phyloP scores from a whole-genome alignment of 2,329 filamentous ascomycete species.

The Talaromyces sp. region DNA sequence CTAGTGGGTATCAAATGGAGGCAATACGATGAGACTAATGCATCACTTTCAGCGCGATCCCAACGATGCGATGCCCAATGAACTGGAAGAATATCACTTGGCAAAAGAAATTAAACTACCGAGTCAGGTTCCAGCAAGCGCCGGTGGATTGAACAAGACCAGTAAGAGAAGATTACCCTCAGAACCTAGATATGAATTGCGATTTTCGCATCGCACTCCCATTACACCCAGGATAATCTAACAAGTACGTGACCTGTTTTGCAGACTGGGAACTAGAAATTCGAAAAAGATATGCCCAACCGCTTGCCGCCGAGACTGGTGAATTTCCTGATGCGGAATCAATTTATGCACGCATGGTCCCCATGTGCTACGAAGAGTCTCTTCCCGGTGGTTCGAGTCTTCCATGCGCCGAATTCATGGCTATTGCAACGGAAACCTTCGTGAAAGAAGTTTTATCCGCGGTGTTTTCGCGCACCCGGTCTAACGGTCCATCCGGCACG shows the following conservation, averaged over 20 bases:
- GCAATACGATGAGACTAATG: slow-evolving; percentile 12
- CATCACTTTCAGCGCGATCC: slow-evolving; percentile 38
- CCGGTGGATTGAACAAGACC: slow-evolving; percentile 76
- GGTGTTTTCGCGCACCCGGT: slow-evolving; percentile 57
- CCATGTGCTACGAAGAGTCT: slow-evolving; percentile 68
- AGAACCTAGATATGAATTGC: slow-evolving; percentile 5
- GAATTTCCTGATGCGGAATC: slow-evolving; percentile 64
- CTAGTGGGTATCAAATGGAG: neutral
- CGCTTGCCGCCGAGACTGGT: slow-evolving; percentile 62
- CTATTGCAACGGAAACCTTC: slow-evolving; percentile 63
- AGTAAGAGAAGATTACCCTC: slow-evolving; percentile 54
- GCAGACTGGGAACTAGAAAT: slow-evolving; percentile 67
- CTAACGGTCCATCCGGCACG: slow-evolving; percentile 64
- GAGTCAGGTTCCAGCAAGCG: slow-evolving; percentile 68
- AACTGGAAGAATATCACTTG: slow-evolving; percentile 48
- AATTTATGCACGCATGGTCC: slow-evolving; percentile 62
- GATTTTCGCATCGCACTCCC: slow-evolving; percentile 5
- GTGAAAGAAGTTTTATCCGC: slow-evolving; percentile 63
- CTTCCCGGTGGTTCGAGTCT: slow-evolving; percentile 56
- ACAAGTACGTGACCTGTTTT: slow-evolving; percentile 10
- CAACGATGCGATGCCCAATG: slow-evolving; percentile 32
- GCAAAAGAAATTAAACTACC: slow-evolving; percentile 55
- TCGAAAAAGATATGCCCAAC: slow-evolving; percentile 64
- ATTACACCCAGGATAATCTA: slow-evolving; percentile 12
- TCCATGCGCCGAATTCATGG: slow-evolving; percentile 62